These are phyloP conservation scores for Macadamia integrifolia DNA, from an alignment of 164 flowering plant species.

Conservation along the genomic window DNA sequence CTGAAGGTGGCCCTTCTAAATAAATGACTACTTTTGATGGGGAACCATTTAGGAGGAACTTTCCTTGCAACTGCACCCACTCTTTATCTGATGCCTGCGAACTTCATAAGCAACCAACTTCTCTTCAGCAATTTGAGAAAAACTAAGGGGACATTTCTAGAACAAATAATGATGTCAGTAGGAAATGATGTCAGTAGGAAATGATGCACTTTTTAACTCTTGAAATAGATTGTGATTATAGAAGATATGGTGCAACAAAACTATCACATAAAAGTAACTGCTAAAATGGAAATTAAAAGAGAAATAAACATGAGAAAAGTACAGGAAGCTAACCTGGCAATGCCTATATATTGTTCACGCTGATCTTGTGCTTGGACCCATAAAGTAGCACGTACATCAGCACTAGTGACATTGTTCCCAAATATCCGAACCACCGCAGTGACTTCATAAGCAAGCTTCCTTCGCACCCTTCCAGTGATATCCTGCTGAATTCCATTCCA, in stretches of 20 bases:
- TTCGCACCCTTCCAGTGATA: conserved; percentile 48
- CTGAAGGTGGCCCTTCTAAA: conserved; percentile 92
- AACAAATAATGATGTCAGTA: neutral
- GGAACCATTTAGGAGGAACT: conserved; percentile 71
- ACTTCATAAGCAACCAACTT: conserved; percentile 28
- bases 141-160: neutral
- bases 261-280: too few species aligned
- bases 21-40: conserved; percentile 66
- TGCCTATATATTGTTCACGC: conserved; percentile 3
- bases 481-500: conserved; percentile 96
- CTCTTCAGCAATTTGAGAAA: conserved; percentile 6
- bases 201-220: neutral
- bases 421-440: conserved; percentile 23
- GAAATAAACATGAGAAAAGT: neutral
- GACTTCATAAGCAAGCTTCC: too few species aligned
- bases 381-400: conserved; percentile 62
- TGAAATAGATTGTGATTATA: neutral
- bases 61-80: conserved; percentile 80
- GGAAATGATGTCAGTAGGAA: neutral
- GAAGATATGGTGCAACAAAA: neutral
- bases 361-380: conserved; percentile 65
- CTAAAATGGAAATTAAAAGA: neutral
- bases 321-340: conserved; percentile 48
- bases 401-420: conserved; percentile 51
- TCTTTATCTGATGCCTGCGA: conserved; percentile 49